A percentile compares a stretch with the other conserved stretches of the same genome.
Evolutionary conservation across 257 asterid species (phyloP).

Genomic region (Pogostemon cablin): DNA sequence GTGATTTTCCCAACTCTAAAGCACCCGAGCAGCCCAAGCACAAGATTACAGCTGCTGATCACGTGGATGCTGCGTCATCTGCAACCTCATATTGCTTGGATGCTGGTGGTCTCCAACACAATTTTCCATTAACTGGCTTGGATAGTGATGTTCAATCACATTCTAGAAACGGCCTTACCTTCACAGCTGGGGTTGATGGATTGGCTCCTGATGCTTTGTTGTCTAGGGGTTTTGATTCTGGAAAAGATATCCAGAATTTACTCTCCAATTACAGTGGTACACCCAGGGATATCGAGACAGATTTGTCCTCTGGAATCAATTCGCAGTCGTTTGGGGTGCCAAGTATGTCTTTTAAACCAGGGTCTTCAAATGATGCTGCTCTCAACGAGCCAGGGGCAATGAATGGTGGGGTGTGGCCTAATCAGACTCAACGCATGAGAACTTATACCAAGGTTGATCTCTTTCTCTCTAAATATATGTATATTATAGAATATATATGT

Average conservation of each 20-base stretch:
- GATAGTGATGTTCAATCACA: slow-evolving; percentile 83
- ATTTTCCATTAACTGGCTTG: slow-evolving; percentile 61
- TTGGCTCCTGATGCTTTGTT: slow-evolving; percentile 89
- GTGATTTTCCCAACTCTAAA: slow-evolving; percentile 58
- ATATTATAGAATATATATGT: neutral
- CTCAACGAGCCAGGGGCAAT: slow-evolving; percentile 61
- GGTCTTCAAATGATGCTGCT: slow-evolving; percentile 69
- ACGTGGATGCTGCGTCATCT: slow-evolving; percentile 82
- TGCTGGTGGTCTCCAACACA: slow-evolving; percentile 67
- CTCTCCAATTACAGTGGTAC: slow-evolving; percentile 66
- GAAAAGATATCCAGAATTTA: slow-evolving; percentile 86
- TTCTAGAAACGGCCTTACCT: slow-evolving; percentile 60
- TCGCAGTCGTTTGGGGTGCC: slow-evolving; percentile 81
- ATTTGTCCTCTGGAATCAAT: slow-evolving; percentile 70
- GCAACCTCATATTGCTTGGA: slow-evolving; percentile 85
- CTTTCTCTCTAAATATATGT: slow-evolving; percentile 14
- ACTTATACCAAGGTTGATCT: slow-evolving; percentile 80
- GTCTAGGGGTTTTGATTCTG: slow-evolving; percentile 88
- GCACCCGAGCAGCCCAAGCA: slow-evolving; percentile 56
- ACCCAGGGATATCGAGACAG: slow-evolving; percentile 80
- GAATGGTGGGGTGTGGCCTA: slow-evolving; percentile 76
- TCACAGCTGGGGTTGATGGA: slow-evolving; percentile 56
- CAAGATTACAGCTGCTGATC: slow-evolving; percentile 54
- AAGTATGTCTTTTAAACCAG: slow-evolving; percentile 64
- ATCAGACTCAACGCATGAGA: slow-evolving; percentile 90